phyloP scores from a whole-genome alignment of 352 stramenopile species.

The Thalassiosira exigua region DNA sequence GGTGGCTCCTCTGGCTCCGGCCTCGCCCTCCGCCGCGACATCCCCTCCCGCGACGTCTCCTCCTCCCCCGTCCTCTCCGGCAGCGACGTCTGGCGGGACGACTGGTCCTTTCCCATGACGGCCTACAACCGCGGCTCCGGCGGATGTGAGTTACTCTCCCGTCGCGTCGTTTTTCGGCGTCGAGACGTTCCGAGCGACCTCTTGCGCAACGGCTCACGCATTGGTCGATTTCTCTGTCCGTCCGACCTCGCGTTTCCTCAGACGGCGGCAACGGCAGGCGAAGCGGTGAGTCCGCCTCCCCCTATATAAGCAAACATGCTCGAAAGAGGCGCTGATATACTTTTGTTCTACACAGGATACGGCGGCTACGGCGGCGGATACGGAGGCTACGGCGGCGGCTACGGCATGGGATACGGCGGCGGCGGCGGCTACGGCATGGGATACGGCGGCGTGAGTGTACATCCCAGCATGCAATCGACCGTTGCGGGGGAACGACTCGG shows the following conservation, averaged over 20 bases:
- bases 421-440: slow-evolving; percentile 11
- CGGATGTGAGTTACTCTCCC: slow-evolving; percentile 21
- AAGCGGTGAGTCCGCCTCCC: not conserved
- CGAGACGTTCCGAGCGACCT: too few relatives aligned
- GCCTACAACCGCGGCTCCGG: slow-evolving; percentile 15
- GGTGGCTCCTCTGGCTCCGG: too few relatives aligned
- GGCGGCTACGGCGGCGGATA: slow-evolving; percentile 20
- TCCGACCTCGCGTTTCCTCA: slow-evolving; percentile 12
- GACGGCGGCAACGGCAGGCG: slow-evolving; percentile 11
- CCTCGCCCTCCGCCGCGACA: slow-evolving; percentile 46
- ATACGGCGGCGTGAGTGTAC: slow-evolving; percentile 9
- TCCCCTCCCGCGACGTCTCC: slow-evolving; percentile 51
- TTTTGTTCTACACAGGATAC: not conserved
- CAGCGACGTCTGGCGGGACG: slow-evolving; percentile 49
- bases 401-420: slow-evolving; percentile 23
- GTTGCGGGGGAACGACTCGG: not conserved
- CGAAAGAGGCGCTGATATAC: not conserved
- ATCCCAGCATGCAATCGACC: not conserved
- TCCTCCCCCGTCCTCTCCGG: slow-evolving; percentile 46
- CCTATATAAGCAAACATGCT: not conserved
- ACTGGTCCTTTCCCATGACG: slow-evolving; percentile 50
- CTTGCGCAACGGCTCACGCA: too few relatives aligned
- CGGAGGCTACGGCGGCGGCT: slow-evolving; percentile 19
- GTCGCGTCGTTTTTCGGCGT: not conserved
- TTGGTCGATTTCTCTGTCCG: too few relatives aligned